These are phyloP conservation scores for Kwoniella dendrophila DNA, from an alignment of 768 basidiomycete species.

Conservation along the genomic window DNA sequence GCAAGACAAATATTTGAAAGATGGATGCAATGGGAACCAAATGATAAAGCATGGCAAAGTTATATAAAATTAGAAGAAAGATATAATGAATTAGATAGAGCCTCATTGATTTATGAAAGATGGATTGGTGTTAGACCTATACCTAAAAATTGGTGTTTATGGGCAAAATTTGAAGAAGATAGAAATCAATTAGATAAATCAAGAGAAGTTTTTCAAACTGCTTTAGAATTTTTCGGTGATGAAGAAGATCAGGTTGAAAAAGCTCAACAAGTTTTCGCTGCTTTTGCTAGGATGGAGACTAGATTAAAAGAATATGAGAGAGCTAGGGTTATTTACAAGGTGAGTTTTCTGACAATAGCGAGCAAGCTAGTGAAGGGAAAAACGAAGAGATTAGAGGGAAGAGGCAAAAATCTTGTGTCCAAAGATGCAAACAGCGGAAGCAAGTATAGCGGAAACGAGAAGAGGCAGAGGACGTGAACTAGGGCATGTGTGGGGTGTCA, in stretches of 20 bases:
- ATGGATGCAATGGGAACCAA: slow-evolving; percentile 99
- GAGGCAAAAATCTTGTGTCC: no score
- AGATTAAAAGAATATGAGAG: slow-evolving; percentile 94
- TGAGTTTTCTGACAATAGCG: no score
- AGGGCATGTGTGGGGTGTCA: no score
- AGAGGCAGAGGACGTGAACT: no score
- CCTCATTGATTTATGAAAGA: slow-evolving; percentile 83
- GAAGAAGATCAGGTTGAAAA: slow-evolving; percentile 86
- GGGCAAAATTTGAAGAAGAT: slow-evolving; percentile 68
- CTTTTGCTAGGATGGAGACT: slow-evolving; percentile 97
- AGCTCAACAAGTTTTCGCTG: slow-evolving; percentile 85
- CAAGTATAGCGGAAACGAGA: no score
- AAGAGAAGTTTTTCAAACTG: slow-evolving; percentile 85
- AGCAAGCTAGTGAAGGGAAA: no score
- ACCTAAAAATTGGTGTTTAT: slow-evolving; percentile 68
- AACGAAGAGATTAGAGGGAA: no score
- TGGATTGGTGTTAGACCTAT: slow-evolving; percentile 63
- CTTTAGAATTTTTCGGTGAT: slow-evolving; percentile 80
- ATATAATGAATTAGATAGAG: slow-evolving; percentile 87
- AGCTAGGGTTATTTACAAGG: slow-evolving; percentile 96
- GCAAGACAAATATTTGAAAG: slow-evolving; percentile 97
- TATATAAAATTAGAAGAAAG: slow-evolving; percentile 97
- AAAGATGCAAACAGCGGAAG: no score
- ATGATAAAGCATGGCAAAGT: slow-evolving; percentile 99
- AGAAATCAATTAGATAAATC: slow-evolving; percentile 69